Evolutionary conservation across 73 alveolate genomes (phyloP).

Genomic region (Paramecium sonneborni): DNA sequence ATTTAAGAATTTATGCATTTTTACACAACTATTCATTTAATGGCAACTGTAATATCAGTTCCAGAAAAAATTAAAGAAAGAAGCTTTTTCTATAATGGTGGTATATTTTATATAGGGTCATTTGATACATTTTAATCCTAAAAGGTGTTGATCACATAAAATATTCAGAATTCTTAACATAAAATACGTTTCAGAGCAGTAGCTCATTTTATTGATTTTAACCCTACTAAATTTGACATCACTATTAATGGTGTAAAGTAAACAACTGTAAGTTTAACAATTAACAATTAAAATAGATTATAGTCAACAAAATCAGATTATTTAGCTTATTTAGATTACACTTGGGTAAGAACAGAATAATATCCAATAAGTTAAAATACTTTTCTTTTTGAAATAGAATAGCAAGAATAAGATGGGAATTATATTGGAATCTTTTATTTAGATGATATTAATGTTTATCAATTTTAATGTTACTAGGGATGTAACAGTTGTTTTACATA

Average conservation of each 20-base stretch:
- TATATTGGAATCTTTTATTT: neutral
- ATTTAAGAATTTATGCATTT: neutral
- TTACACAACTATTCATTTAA: neutral
- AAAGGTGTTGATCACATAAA: neutral
- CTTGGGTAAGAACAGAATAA: neutral
- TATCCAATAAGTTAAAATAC: neutral
- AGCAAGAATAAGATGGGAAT: neutral
- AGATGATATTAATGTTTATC: neutral
- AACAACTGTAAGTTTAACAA: neutral
- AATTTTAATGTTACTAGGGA: neutral
- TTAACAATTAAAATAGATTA: neutral
- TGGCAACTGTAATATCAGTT: neutral
- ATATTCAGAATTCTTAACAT: neutral
- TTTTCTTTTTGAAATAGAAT: neutral
- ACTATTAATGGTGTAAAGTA: neutral
- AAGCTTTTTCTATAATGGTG: neutral
- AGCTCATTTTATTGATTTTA: neutral
- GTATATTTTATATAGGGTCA: neutral
- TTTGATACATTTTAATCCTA: neutral
- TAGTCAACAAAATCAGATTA: neutral
- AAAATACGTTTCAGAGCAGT: neutral
- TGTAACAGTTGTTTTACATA: neutral
- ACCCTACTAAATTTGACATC: neutral
- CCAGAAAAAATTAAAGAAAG: neutral
- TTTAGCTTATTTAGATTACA: neutral